Base-by-base conservation (phyloP, 495 filamentous ascomycete genomes). In the Daldinia grandis region DNA sequence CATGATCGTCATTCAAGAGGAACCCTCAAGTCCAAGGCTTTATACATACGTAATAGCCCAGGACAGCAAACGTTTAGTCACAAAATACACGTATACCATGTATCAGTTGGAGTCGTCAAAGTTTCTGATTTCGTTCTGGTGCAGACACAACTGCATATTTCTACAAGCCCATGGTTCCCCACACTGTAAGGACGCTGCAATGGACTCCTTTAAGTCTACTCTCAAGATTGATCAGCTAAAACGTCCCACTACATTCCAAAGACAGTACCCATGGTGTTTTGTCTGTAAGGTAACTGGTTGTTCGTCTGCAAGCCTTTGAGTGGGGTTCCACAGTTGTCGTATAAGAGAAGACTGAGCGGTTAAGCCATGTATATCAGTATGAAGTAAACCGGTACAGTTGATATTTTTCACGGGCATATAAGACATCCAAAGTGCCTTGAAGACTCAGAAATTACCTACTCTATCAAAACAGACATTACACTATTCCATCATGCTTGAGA, bases 401-500 rank as follows among this genome's bases (percentile, higher is more conserved):
- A 0, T 17, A 7, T 9, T 9, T 24, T 19, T 24, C 7, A 47
- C 19, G 42, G 10, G 21, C 10, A 47, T 47, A 47, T 47, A 47
- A 47, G 19, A 10, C 42, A 10, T 47, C 42, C n/a, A 2, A 21
- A 10, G 2, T 21, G 19, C 2, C 19, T 47, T 10, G 21, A 24
- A 24, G 42, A 5, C 19, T 47, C 5, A 47, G 42, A 24, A 24
- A 47, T 4, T 47, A 24, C 8, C 1, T 4, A 47, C 7, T 21
- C 2, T 10, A 47, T 21, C 12, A 14, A 14, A 33, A 35, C 7
- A 47, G 0, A 47, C 19, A 5, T 17, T 12, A 12, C 19, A 24
- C 42, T 24, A 47, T 12, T 10, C 3, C 19, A 47, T 21, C 17
- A 69, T 69, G 66, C 19, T 59, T 49, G 35, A 19, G 24, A 51